Conservation (phyloP, 2,329 filamentous ascomycete species). For the Scytalidium sp. region DNA sequence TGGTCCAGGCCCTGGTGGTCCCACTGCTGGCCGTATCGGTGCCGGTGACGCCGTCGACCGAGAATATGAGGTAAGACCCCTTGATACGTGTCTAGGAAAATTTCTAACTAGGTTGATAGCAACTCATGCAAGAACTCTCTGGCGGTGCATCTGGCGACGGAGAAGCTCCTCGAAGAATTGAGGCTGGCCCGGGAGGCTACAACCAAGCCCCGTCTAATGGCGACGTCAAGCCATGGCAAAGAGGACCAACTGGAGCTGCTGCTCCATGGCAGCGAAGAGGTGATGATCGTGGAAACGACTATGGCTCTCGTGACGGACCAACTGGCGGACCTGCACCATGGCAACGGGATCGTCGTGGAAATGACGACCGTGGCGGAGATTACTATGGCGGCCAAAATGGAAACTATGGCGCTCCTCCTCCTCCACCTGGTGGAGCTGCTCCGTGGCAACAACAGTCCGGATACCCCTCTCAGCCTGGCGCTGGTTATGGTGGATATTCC, state of each 20-base stretch:
- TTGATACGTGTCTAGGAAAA: background rate
- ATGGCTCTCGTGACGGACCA: conserved; percentile 30
- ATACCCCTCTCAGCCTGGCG: conserved; percentile 28
- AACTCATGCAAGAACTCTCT: conserved; percentile 97
- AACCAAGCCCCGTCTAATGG: conserved; percentile 45
- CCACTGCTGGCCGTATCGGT: conserved; percentile 63
- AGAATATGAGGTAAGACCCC: conserved; percentile 79
- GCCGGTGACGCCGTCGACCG: conserved; percentile 82
- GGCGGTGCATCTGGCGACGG: conserved; percentile 61
- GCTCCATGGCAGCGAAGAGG: conserved; percentile 66
- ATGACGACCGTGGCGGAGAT: conserved; percentile 41
- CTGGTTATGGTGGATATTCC: conserved; percentile 53
- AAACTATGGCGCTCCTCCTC: conserved; percentile 45
- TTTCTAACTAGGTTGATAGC: conserved; percentile 48
- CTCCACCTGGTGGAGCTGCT: conserved; percentile 36
- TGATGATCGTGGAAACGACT: conserved; percentile 37
- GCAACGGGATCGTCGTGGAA: conserved; percentile 52
- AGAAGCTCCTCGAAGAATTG: conserved; percentile 74
- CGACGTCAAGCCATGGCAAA: conserved; percentile 82
- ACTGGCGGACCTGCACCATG: conserved; percentile 54
- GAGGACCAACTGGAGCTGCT: conserved; percentile 77
- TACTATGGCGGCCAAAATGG: conserved; percentile 45
- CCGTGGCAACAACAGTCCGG: conserved; percentile 41
- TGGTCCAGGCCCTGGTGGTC: conserved; percentile 44
- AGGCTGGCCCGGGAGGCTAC: conserved; percentile 70